Evolutionary conservation across 2,329 filamentous ascomycete species (phyloP), one percentile per base, ranked within the genome.

Genomic region (Fusarium lateritium): DNA sequence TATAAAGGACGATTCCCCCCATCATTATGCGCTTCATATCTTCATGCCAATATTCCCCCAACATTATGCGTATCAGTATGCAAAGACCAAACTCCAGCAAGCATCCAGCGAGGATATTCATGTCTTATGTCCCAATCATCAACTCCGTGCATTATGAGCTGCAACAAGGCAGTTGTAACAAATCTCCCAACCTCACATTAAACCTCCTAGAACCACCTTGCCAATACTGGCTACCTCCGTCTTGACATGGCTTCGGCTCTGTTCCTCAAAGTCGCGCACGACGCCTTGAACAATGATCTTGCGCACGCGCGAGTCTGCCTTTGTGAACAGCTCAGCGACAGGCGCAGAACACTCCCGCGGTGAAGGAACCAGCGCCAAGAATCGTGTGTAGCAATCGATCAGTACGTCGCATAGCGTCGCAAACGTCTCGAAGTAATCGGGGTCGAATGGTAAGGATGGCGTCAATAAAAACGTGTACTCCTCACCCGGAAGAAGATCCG

Each of bases 351-450:
- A 96, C 50, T 92, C 87, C 26, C 91, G 88, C 2, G 94, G 91
- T 4, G 89, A 89, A n/a, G 90, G 86, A 22, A 98, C 84, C 62
- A 99, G 83, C 43, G 84, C 85, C 73, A 97, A 83, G 28, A 99
- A 88, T 56, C 90, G 89, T 36, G 90, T 89, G 81, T 99, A 99
- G 75, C 91, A 93, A 78, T 98, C 96, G 73, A 98, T 97, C 65
- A 99, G 83, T 5, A 97, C 93, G 77, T 99, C 96, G 82, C 96
- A 98, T 8, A 99, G 85, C 14, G 96, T 98, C 15, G 94, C 92
- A 81, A 98, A 98, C 0, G 94, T 98, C 82, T 97, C 94, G 79
- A 95, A 96, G 76, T 97, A 99, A 80, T 99, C 96, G 0, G 96
- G 96, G 69, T 98, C 94, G 76, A 99, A 99, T 0, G 96, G 96